phyloP scores from a whole-genome alignment of 257 asterid genomes.

The Jacaranda mimosifolia region DNA sequence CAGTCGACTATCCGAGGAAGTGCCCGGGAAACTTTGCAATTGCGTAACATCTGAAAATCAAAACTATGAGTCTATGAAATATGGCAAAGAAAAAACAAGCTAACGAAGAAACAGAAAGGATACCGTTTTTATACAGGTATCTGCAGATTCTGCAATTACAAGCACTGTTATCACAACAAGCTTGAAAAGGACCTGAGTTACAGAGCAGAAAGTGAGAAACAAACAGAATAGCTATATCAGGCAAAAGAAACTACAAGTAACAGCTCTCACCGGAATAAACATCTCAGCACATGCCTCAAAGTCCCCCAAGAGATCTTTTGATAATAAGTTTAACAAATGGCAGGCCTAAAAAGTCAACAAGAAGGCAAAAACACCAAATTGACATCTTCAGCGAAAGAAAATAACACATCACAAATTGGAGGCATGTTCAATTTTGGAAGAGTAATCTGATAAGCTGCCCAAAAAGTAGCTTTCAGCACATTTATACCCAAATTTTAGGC shows the following conservation, averaged over 20 bases:
- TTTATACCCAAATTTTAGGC: too few species aligned
- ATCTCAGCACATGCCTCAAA: slow-evolving; percentile 96
- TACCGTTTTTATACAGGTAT: slow-evolving; percentile 99
- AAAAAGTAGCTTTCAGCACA: too few species aligned
- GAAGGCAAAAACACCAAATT: slow-evolving; percentile 30
- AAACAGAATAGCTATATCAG: slow-evolving; percentile 28
- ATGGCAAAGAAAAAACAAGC: slow-evolving; percentile 24
- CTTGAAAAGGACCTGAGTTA: slow-evolving; percentile 95
- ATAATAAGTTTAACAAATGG: slow-evolving; percentile 80
- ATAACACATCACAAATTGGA: slow-evolving; percentile 8
- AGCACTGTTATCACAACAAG: slow-evolving; percentile 99
- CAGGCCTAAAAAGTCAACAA: slow-evolving; percentile 61
- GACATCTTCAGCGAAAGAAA: slow-evolving; percentile 26
- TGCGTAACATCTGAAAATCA: slow-evolving; percentile 82
- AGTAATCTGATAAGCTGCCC: too few species aligned
- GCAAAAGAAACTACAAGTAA: slow-evolving; percentile 34
- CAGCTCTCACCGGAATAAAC: slow-evolving; percentile 91
- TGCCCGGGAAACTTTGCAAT: slow-evolving; percentile 94
- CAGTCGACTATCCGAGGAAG: slow-evolving; percentile 91
- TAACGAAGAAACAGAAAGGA: slow-evolving; percentile 24
- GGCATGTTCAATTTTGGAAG: slow-evolving; percentile 23
- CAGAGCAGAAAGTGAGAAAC: slow-evolving; percentile 51
- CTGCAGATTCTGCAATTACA: slow-evolving; percentile 99
- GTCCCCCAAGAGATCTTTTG: slow-evolving; percentile 97
- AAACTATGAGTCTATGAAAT: slow-evolving; percentile 29